Base-by-base conservation (phyloP, 257 asterid species). In the Linderniella brevidens region DNA sequence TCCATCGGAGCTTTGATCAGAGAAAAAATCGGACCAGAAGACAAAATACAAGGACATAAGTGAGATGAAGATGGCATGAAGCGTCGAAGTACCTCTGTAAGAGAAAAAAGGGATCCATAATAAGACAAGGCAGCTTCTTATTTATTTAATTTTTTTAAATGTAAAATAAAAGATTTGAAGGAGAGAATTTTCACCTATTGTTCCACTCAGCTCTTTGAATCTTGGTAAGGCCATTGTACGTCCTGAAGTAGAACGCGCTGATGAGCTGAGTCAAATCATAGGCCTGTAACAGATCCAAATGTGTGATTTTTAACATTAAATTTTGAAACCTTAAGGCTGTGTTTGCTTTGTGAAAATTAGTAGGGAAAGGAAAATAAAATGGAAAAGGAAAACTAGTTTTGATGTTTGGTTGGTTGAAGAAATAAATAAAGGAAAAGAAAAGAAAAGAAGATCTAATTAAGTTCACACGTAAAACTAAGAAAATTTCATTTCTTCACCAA, bases 171-270 rank as follows among this genome's bases (percentile, higher is more conserved):
- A 41, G 47, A 49, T 48, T 32, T 19, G 47, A 41, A 19, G 32
- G 55, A 17, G 20, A 48, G 65, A 39, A 18, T 17, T 36, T 55
- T 75, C 55, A 87, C 97, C 97, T 88, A 59, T 87, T 80, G 65
- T 80, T 87, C 97, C 97, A 87, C 65, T 87, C 93, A 35, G 54
- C 64, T 67, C 73, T 68, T 59, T 87, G 92, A 64, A 80, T 66
- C 69, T 87, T 87, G 20, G 93, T 82, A 17, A 87, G 93, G 61
- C 72, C 69, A 65, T 52, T 63, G 60, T 82, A 87, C 56, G 75
- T 73, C 75, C 72, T 74, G 62, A 70, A 77, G 82, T 80, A 73
- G 62, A 73, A 68, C 8, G 79, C 49, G 78, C 97, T 83, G 79
- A 83, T 78, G 61, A 82, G 74, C 72, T 82, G 78, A 58, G 70